These are phyloP conservation scores for Boletus fagicola DNA, from an alignment of 768 basidiomycete genomes.

Conservation along the genomic window DNA sequence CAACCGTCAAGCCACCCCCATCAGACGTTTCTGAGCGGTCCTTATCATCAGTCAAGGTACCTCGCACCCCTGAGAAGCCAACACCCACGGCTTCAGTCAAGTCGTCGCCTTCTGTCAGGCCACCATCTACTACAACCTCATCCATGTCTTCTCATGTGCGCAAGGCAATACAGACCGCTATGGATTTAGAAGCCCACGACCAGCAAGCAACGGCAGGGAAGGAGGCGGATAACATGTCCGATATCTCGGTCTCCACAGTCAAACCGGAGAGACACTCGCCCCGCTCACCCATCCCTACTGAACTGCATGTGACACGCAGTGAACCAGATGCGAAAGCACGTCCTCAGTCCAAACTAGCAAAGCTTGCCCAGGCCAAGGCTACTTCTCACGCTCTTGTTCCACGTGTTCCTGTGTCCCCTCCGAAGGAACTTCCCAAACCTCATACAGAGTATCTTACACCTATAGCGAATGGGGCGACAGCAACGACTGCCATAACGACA, in stretches of 20 bases:
- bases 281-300: conserved; percentile 21
- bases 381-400: conserved; percentile 21
- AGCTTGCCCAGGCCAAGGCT: conserved; percentile 63
- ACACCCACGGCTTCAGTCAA: conserved; percentile 21
- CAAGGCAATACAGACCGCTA: conserved; percentile 65
- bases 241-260: conserved; percentile 23
- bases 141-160: conserved; percentile 61
- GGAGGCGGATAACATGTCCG: conserved; percentile 15
- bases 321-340: conserved; percentile 31
- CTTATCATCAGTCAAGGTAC: conserved; percentile 17
- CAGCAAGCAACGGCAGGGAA: conserved; percentile 15
- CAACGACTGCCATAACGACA: conserved; percentile 81
- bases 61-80: conserved; percentile 23
- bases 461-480: conserved; percentile 79
- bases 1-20: conserved; percentile 11
- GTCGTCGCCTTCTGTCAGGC: conserved; percentile 25
- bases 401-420: conserved; percentile 30
- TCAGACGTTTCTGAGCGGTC: conserved; percentile 24
- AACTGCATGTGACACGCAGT: conserved; percentile 8
- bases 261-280: conserved; percentile 21
- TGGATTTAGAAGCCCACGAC: conserved; percentile 60
- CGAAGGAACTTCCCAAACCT: conserved; percentile 40
- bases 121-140: conserved; percentile 37
- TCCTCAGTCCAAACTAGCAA: conserved; percentile 69
- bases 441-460: conserved; percentile 73